Evolutionary conservation across 2,329 filamentous ascomycete species (phyloP), one percentile per base, ranked within the genome.

Genomic region (Fusarium tjaetaba): DNA sequence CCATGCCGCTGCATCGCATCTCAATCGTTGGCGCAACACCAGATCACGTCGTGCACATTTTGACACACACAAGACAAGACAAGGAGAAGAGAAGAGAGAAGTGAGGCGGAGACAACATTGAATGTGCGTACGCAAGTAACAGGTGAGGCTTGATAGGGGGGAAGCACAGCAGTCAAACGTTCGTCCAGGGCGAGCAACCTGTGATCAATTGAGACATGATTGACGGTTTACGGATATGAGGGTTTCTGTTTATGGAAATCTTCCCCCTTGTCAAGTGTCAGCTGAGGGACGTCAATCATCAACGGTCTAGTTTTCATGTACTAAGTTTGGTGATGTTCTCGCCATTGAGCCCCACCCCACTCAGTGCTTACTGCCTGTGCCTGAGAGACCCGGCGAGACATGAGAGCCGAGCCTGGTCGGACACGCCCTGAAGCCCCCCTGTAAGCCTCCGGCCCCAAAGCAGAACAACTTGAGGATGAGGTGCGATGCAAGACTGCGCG

Each of bases 1-100:
- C 71, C 68, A 61, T 68, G 42, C 34, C 52, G 61, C 59, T 43
- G 65, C 61, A 74, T 73, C 65, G 60, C 57, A 64, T 71, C 65
- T 60, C 61, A 65, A 73, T 75, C 67, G 67, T 41, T 68, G 53
- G 65, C 57, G 62, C 42, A 43, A 68, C 73, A 57, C 62, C 57
- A 72, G 74, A 76, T 76, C 68, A 49, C 34, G 62, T 30, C 22
- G 58, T 58, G 30, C 36, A 38, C 15, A 38, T 28, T 43, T 36
- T 43, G 32, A 24, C 24, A 41, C 26, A 30, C 26, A 55, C 24
- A 30, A 42, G 55, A n/a, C 41, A 36, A 51, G 56, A 41, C 38
- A 30, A n/a, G 15, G 15, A 34, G 30, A 20, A 24, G 24, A 51
- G 46, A 45, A 4, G 38, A 16, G 30, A 52, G 26, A 26, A 60